Percentiles rank a stretch among this genome's conserved stretches.
phyloP scores from a whole-genome alignment of 2,329 filamentous ascomycete species.

The Pseudopyricularia javanii region DNA sequence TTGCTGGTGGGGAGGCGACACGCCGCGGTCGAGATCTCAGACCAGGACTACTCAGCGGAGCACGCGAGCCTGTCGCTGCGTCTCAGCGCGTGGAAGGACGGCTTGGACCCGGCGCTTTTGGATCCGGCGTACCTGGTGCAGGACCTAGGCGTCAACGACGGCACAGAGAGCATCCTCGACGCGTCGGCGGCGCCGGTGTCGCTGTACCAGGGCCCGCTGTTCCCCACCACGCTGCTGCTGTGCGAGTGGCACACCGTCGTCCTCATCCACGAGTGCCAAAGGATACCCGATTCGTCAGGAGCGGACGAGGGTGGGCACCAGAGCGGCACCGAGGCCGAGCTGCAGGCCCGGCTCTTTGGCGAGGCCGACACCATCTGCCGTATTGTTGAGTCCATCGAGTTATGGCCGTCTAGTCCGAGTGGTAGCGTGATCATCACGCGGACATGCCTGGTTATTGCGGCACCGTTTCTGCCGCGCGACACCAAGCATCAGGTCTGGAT shows the following conservation, averaged over 20 bases:
- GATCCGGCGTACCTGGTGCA: background rate
- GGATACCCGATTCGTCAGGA: slow-evolving; percentile 21
- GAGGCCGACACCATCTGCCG: slow-evolving; percentile 62
- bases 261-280: slow-evolving; percentile 71
- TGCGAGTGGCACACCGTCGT: slow-evolving; percentile 70
- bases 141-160: slow-evolving; percentile 21
- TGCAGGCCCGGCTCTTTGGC: slow-evolving; percentile 35
- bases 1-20: slow-evolving; percentile 54
- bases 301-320: background rate
- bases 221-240: slow-evolving; percentile 60
- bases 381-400: slow-evolving; percentile 66
- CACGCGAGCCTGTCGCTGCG: slow-evolving; percentile 38
- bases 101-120: slow-evolving; percentile 18
- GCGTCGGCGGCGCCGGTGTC: slow-evolving; percentile 52
- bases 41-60: slow-evolving; percentile 52
- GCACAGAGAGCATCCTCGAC: slow-evolving; percentile 57
- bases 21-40: slow-evolving; percentile 49
- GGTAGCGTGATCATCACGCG: slow-evolving; percentile 64
- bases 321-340: background rate
- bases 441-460: slow-evolving; percentile 62
- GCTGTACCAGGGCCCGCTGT: slow-evolving; percentile 60
- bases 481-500: slow-evolving; percentile 64
- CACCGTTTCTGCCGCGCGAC: slow-evolving; percentile 70
- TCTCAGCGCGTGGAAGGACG: slow-evolving; percentile 34
- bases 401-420: slow-evolving; percentile 56